A percentile compares a stretch with the other conserved stretches of the same genome.
These are phyloP conservation scores for Colletotrichum lupini DNA, from an alignment of 2,329 filamentous ascomycete genomes.

Conservation along the genomic window DNA sequence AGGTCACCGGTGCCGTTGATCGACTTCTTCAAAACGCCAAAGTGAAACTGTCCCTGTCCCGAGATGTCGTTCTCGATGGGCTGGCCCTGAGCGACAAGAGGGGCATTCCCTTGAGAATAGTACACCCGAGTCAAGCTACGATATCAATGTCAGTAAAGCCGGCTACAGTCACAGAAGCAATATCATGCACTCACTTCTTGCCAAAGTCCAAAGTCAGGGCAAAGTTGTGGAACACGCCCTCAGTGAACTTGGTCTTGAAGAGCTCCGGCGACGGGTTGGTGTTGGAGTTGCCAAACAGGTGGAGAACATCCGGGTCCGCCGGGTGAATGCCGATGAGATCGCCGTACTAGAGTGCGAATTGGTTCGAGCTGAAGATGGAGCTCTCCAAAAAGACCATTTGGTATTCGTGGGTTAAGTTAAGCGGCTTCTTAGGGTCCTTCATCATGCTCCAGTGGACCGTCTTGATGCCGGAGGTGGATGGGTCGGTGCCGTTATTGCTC, in stretches of 20 bases:
- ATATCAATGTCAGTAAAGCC: background rate
- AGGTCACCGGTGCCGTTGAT: slow-evolving; percentile 53
- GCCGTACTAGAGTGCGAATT: slow-evolving; percentile 66
- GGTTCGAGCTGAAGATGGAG: slow-evolving; percentile 58
- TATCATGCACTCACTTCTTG: slow-evolving; percentile 55
- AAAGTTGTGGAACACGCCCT: slow-evolving; percentile 70
- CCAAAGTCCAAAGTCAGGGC: slow-evolving; percentile 67
- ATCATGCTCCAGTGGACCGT: slow-evolving; percentile 70
- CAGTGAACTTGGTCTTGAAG: slow-evolving; percentile 61
- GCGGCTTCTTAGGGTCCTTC: slow-evolving; percentile 59
- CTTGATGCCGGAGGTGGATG: slow-evolving; percentile 65
- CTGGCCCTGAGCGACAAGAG: slow-evolving; percentile 58
- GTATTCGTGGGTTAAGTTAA: slow-evolving; percentile 72
- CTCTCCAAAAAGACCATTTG: slow-evolving; percentile 63
- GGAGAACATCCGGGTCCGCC: slow-evolving; percentile 52
- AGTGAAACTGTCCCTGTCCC: slow-evolving; percentile 70
- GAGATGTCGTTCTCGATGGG: slow-evolving; percentile 61
- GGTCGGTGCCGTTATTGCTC: slow-evolving; percentile 61
- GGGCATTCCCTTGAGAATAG: slow-evolving; percentile 60
- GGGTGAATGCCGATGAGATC: slow-evolving; percentile 55
- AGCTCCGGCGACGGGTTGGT: slow-evolving; percentile 54
- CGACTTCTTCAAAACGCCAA: slow-evolving; percentile 72
- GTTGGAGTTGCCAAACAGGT: slow-evolving; percentile 60
- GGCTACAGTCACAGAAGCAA: rapidly evolving
- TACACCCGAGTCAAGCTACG: slow-evolving; percentile 66